Base-by-base conservation (phyloP, 371 early-diverging fungal genomes). In the Mucor indicus region DNA sequence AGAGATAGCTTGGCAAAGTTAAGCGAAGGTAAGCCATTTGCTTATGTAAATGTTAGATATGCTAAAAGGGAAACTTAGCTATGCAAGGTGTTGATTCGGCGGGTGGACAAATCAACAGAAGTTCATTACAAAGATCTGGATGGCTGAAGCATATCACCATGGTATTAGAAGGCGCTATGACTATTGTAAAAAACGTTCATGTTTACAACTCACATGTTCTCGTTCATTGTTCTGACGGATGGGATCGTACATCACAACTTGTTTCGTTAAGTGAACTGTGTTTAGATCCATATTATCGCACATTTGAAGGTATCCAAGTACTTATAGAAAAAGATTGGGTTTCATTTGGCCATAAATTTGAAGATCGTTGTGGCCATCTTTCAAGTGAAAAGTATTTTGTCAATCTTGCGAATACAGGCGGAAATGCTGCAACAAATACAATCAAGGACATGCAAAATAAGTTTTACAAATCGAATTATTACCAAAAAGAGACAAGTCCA, bases 181-280 rank as follows among this genome's bases (percentile, higher is more conserved):
- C 81, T 39, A 92, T 98, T 43, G 90, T 96, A n/a, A 80, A 88
- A 44, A 84, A 79, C 39, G 79, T 97, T 1, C 85, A 91, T 56
- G 63, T 83, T 2, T 67, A 72, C 22, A 85, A 84, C 43, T 79
- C 85, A 1, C 95, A 96, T 53, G 95, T 93, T 3, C 75, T 98
- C 23, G 93, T 98, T 3, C 98, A 98, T 60, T 98, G 98, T 76
- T 92, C 94, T n/a, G 98, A 98, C 64, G 98, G 98, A 8, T 98
- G 98, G 98, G 98, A 98, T 67, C 86, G 98, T 31, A 98, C 98
- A 0, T 89, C 96, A 2, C 98, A 98, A 62, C 66, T 96, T 35
- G 90, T 89, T 1, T 85, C 94, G 4, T 68, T 95, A 20, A 80
- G 96, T 29, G 87, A 89, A 55, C 66, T 98, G 19, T 96, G 96